Conservation (phyloP, 805 yeast genomes). For the Ogataea parapolymorpha region DNA sequence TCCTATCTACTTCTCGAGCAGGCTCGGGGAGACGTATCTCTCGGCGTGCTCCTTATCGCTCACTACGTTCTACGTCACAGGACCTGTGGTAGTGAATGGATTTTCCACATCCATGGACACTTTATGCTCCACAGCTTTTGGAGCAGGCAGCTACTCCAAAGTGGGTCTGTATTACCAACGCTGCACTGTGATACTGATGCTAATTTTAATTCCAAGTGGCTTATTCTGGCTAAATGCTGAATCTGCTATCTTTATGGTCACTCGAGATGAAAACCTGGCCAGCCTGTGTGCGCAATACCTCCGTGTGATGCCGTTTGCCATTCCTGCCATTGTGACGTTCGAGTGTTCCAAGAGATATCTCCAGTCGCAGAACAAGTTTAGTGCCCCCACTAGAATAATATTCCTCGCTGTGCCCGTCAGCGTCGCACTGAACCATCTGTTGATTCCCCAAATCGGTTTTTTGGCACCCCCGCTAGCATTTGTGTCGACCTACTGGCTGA, state of each 20-base stretch:
- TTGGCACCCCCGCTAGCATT: conserved; percentile 72
- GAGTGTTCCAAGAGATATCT: conserved; percentile 71
- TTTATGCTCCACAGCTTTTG: conserved; percentile 71
- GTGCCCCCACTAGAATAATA: conserved; percentile 68
- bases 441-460: conserved; percentile 65
- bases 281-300: conserved; percentile 54
- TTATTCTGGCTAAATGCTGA: conserved; percentile 56
- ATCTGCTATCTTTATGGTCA: conserved; percentile 39
- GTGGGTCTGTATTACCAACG: conserved; percentile 68
- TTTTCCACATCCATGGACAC: conserved; percentile 73
- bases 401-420: conserved; percentile 67
- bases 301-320: conserved; percentile 50
- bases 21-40: conserved; percentile 60
- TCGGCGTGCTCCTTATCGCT: conserved; percentile 71
- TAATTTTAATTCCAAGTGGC: conserved; percentile 51
- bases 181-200: conserved; percentile 53
- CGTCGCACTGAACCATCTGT: conserved; percentile 51
- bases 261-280: conserved; percentile 41
- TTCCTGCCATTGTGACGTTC: conserved; percentile 63
- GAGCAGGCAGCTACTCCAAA: conserved; percentile 54
- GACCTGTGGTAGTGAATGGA: conserved; percentile 71
- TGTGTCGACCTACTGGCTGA: conserved; percentile 63
- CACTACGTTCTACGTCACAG: conserved; percentile 72
- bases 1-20: conserved; percentile 67
- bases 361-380: conserved; percentile 74